A percentile compares a stretch with the other conserved stretches of the same genome.
phyloP scores from a whole-genome alignment of 305 asterid species.

The Ilex paraguariensis region DNA sequence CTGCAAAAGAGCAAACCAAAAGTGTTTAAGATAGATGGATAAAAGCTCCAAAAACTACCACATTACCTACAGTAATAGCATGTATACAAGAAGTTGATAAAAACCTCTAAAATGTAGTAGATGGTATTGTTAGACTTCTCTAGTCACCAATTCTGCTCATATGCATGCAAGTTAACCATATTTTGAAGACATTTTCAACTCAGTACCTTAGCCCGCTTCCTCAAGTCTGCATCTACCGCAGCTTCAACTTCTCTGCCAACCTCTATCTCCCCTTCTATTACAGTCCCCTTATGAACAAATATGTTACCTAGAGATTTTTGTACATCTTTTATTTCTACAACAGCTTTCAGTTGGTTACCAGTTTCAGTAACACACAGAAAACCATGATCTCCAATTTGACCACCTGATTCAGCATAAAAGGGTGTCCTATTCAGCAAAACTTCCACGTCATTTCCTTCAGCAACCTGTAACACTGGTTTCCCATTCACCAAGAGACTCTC shows the following conservation, averaged over 20 bases:
- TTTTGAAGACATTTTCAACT: background rate
- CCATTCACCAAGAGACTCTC: conserved; percentile 79
- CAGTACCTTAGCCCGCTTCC: conserved; percentile 87
- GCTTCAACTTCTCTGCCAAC: conserved; percentile 87
- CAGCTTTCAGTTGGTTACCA: conserved; percentile 41
- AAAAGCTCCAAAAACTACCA: too few species aligned
- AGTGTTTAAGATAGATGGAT: too few species aligned
- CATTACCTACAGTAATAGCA: too few species aligned
- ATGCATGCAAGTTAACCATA: too few species aligned
- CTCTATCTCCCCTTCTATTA: conserved; percentile 58
- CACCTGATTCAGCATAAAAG: conserved; percentile 96
- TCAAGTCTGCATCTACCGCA: conserved; percentile 67
- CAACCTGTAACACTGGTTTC: conserved; percentile 56
- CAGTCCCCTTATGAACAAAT: conserved; percentile 82
- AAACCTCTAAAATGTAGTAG: too few species aligned
- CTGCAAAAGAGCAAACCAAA: conserved; percentile 21
- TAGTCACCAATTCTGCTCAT: too few species aligned
- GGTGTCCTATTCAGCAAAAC: conserved; percentile 84
- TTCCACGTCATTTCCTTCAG: conserved; percentile 86
- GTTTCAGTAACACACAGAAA: conserved; percentile 41
- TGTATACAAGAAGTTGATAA: too few species aligned
- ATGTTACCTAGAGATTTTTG: conserved; percentile 72
- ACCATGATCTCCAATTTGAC: conserved; percentile 91
- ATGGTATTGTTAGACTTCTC: too few species aligned
- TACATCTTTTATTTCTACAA: conserved; percentile 70